These are phyloP conservation scores for Colletotrichum lindemuthianum DNA, from an alignment of 2,329 filamentous ascomycete species.

Conservation along the genomic window DNA sequence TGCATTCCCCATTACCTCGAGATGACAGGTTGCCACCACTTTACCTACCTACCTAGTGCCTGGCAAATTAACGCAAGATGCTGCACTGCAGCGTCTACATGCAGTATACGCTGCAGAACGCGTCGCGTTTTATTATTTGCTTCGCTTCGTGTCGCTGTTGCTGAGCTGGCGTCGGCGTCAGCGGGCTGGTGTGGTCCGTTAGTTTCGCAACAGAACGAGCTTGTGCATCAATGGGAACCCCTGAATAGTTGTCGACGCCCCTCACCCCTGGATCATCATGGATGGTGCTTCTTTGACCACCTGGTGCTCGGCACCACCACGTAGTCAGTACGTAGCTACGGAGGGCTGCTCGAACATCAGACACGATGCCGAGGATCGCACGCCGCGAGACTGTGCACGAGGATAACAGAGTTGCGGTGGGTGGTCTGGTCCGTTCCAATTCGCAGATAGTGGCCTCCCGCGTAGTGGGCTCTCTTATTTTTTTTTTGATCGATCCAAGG, in stretches of 20 bases:
- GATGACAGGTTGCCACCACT: too few relatives aligned
- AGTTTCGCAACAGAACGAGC: conserved; percentile 18
- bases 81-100: too few relatives aligned
- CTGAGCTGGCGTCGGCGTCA: conserved; percentile 16
- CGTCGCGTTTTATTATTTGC: too few relatives aligned
- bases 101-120: too few relatives aligned
- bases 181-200: conserved; percentile 2
- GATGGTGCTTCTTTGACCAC: not conserved
- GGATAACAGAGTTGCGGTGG: conserved; percentile 1
- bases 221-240: conserved; percentile 34
- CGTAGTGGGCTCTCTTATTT: conserved; percentile 6
- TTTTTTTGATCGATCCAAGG: conserved; percentile 22
- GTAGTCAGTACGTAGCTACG: not conserved
- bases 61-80: too few relatives aligned
- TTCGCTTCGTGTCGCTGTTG: not conserved
- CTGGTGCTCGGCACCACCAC: not conserved
- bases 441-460: conserved; percentile 27
- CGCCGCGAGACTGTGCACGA: not conserved
- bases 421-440: conserved; percentile 14
- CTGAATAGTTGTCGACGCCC: conserved; percentile 24
- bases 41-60: too few relatives aligned
- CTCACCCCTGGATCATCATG: not conserved
- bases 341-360: not conserved
- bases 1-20: too few relatives aligned
- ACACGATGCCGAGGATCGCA: conserved; percentile 11